These are phyloP conservation scores for Geotrichum phurueaensis DNA, from an alignment of 1,139 yeast genomes.

Conservation along the genomic window DNA sequence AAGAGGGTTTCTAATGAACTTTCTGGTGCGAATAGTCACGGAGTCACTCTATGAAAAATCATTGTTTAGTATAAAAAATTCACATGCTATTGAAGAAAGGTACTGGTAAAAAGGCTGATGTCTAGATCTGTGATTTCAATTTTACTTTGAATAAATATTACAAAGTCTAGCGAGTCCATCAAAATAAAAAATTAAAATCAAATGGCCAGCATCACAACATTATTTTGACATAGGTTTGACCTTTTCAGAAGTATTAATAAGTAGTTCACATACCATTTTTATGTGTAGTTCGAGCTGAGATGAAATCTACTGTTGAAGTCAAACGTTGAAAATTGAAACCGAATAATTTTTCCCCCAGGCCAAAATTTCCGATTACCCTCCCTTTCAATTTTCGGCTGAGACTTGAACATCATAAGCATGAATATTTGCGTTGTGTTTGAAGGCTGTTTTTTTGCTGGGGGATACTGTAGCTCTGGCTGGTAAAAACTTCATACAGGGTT, in stretches of 20 bases:
- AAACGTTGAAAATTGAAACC: not conserved
- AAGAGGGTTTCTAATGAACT: constrained; percentile 99
- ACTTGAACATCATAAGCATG: not conserved
- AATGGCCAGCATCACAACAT: not conserved
- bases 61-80: not conserved
- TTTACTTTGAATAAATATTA: not conserved
- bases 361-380: not conserved
- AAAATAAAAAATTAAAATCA: not conserved
- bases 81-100: not conserved
- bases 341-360: not conserved
- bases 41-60: constrained; percentile 73
- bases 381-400: not conserved
- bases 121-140: not conserved
- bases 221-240: not conserved
- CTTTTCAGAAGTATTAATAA: not conserved
- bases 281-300: not conserved
- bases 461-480: not conserved
- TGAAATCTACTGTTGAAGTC: not conserved
- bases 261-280: not conserved
- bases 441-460: not conserved
- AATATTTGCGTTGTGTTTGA: not conserved
- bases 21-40: constrained; percentile 99
- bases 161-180: not conserved
- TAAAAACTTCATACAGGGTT: not conserved
- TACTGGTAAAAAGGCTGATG: not conserved